phyloP scores from a whole-genome alignment of 331 rosid species.

The Telfairia occidentalis region DNA sequence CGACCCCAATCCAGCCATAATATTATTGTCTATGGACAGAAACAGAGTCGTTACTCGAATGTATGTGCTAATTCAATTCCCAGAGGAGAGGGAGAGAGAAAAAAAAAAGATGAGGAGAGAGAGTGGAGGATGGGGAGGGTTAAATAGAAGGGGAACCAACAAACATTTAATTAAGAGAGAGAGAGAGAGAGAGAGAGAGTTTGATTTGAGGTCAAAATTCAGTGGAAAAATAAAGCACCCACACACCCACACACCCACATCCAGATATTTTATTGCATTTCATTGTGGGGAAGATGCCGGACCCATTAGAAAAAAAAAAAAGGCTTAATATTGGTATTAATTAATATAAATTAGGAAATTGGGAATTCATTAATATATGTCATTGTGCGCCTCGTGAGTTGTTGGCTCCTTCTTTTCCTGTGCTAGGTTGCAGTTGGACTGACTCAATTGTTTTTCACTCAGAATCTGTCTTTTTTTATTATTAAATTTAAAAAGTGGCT shows the following conservation, averaged over 20 bases:
- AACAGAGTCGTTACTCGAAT: too few species aligned
- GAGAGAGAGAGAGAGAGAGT: neutral
- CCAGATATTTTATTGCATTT: conserved; percentile 8
- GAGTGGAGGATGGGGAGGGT: conserved; percentile 21
- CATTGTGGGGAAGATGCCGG: neutral
- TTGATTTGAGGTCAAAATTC: conserved; percentile 34
- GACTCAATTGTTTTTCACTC: neutral
- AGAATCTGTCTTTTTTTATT: neutral
- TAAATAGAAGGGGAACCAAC: conserved; percentile 35
- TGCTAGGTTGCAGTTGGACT: neutral
- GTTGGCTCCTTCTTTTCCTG: neutral
- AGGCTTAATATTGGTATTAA: too few species aligned
- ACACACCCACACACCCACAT: too few species aligned
- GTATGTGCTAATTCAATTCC: too few species aligned
- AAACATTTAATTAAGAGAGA: too few species aligned
- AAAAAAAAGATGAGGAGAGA: conserved; percentile 29
- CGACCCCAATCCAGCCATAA: conserved; percentile 28
- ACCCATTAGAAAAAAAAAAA: neutral
- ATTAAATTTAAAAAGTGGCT: too few species aligned
- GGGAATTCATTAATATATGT: neutral
- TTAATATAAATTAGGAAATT: neutral
- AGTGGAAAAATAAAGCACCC: neutral
- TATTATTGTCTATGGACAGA: too few species aligned
- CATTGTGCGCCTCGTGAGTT: conserved; percentile 3
- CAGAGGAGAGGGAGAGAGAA: neutral